phyloP scores from a whole-genome alignment of 1,284 basidiomycete species.

The Phenoliferia sp. region DNA sequence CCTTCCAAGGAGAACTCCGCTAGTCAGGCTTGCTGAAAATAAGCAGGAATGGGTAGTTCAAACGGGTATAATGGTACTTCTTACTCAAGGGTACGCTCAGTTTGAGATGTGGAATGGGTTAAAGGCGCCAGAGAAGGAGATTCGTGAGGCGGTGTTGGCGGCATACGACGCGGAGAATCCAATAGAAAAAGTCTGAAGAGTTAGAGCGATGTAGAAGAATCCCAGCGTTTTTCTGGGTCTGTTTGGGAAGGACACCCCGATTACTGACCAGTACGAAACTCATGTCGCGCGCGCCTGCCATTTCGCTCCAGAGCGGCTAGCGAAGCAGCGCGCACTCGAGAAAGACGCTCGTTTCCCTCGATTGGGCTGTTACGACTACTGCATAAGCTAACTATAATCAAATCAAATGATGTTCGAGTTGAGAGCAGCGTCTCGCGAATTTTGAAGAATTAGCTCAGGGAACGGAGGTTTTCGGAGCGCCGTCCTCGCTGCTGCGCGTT shows the following conservation, averaged over 20 bases:
- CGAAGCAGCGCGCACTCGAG: too few relatives aligned
- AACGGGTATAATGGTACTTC: neutral
- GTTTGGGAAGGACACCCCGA: too few relatives aligned
- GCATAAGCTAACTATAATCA: too few relatives aligned
- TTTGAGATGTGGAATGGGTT: neutral
- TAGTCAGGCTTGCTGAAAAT: neutral
- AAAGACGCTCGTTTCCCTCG: too few relatives aligned
- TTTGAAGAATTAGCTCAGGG: too few relatives aligned
- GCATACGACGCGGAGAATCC: neutral
- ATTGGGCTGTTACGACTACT: too few relatives aligned
- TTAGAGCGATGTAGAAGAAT: too few relatives aligned
- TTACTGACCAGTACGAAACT: too few relatives aligned
- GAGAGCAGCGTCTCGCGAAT: neutral
- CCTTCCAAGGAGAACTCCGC: neutral
- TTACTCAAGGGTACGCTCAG: neutral
- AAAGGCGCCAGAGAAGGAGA: neutral
- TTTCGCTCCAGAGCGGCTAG: too few relatives aligned
- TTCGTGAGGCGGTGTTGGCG: neutral
- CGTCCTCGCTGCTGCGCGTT: neutral
- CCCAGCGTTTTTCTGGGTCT: too few relatives aligned
- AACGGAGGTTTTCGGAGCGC: neutral
- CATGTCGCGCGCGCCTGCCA: too few relatives aligned
- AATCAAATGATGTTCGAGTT: too few relatives aligned
- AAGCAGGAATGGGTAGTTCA: neutral
- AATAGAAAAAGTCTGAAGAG: neutral